Conservation (phyloP, 257 asterid genomes). For the Gentiana macrophylla region DNA sequence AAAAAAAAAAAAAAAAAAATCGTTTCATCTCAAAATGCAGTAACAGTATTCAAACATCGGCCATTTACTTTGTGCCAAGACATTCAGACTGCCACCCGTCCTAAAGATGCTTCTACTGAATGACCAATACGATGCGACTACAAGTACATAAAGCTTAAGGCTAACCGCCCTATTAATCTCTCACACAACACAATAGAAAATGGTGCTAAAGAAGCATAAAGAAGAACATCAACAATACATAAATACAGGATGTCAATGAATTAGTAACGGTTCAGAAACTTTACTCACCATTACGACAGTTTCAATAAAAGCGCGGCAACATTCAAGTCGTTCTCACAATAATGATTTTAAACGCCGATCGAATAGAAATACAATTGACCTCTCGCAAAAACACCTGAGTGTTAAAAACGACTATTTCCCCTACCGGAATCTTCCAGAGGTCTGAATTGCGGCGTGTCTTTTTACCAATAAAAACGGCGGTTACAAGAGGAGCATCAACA, state of each 20-base stretch:
- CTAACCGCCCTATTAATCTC: neutral
- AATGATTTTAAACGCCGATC: neutral
- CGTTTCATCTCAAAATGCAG: neutral
- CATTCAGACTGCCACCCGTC: neutral
- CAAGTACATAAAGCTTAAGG: neutral
- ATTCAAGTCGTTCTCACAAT: conserved; percentile 3
- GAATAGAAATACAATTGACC: neutral
- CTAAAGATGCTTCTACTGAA: neutral
- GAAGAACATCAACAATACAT: neutral
- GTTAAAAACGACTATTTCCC: neutral
- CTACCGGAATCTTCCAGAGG: conserved; percentile 6
- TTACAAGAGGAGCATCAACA: neutral
- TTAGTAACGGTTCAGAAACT: neutral
- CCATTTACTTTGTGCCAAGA: neutral
- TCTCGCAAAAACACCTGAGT: neutral
- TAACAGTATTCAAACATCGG: neutral
- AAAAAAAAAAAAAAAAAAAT: too few relatives aligned
- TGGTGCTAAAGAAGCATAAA: too few relatives aligned
- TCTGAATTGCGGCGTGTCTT: neutral
- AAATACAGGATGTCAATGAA: neutral
- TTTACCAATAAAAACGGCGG: neutral
- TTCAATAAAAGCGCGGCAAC: conserved; percentile 5
- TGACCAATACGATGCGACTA: neutral
- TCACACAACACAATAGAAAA: too few relatives aligned
- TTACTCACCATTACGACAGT: conserved; percentile 10